Base-by-base conservation (phyloP, 805 yeast genomes). In the Candida sithepensis region DNA sequence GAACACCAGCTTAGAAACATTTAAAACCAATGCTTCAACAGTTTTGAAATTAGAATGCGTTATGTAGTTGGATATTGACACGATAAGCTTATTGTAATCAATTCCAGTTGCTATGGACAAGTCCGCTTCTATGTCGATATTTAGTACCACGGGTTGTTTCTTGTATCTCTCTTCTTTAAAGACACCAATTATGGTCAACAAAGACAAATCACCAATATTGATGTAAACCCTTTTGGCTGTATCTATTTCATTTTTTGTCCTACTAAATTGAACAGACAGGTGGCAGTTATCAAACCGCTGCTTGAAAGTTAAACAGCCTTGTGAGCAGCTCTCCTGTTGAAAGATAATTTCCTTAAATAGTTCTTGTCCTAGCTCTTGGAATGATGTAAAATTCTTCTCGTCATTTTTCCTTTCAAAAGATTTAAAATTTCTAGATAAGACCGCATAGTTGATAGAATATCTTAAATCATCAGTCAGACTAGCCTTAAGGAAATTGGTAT, bases 391-490 rank as follows among this genome's bases (percentile, higher is more conserved):
- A 55, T 72, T 74, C 34, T 56, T 60, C 46, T 61, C 70, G 21
- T 66, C 67, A 50, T 73, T 64, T 5, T 61, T 44, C 37, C 72
- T 77, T 52, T 86, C 77, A 53, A 67, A 77, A 4, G 73, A 70
- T 36, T 77, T 64, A n/a, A 92, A 68, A 37, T 79, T 78, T 43
- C 88, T 72, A 3, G 92, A 80, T 4, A 92, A 75, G 4, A 82
- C 90, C 2, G 96, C 97, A 65, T 92, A 92, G 66, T 92, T 92
- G 53, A 92, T 77, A 4, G 97, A 85, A 58, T 85, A 81, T 49
- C 80, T 78, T 56, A 92, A 73, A 60, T 91, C 92, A 66, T 92
- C 98, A 0, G 83, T 79, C 12, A 68, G 66, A n/a, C 92, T 81
- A n/a, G 96, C 91, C 46, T 77, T 70, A 21, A 77, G 71, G 58